Evolutionary conservation across 176 grass and related monocot genomes (phyloP).

Genomic region (Rhynchospora tenuis): DNA sequence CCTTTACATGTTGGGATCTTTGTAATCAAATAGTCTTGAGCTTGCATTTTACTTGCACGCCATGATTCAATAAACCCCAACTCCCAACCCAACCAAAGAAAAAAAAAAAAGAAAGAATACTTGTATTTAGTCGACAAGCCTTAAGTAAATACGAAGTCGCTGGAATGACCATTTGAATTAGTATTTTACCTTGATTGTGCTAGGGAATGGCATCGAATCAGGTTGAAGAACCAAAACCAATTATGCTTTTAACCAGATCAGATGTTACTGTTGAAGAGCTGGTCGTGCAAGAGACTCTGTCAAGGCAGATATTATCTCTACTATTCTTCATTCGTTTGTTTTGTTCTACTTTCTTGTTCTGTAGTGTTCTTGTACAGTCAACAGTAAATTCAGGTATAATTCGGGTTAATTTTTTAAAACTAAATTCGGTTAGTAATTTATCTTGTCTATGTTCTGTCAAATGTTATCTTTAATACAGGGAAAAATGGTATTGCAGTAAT

Average conservation of each 20-base stretch:
- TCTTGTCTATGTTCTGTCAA: background rate
- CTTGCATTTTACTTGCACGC: too few species aligned
- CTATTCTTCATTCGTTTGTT: background rate
- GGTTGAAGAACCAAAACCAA: background rate
- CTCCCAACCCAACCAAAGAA: background rate
- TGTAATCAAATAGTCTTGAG: too few species aligned
- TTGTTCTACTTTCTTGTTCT: background rate
- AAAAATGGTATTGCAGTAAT: background rate
- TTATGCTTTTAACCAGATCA: background rate
- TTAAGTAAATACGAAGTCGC: background rate
- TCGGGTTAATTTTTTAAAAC: background rate
- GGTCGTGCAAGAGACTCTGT: background rate
- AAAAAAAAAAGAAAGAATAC: background rate
- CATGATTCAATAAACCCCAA: background rate
- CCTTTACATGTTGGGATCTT: too few species aligned
- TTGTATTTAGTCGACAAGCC: background rate
- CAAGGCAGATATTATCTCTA: slow-evolving; percentile 5
- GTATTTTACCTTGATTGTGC: background rate
- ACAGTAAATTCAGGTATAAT: background rate
- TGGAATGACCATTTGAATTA: background rate
- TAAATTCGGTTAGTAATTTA: background rate
- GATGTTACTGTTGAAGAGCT: background rate
- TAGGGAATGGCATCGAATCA: background rate
- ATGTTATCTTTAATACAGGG: background rate
- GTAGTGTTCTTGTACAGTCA: background rate